These are phyloP conservation scores for Colletotrichum navitas DNA, from an alignment of 2,329 filamentous ascomycete genomes.

Conservation along the genomic window DNA sequence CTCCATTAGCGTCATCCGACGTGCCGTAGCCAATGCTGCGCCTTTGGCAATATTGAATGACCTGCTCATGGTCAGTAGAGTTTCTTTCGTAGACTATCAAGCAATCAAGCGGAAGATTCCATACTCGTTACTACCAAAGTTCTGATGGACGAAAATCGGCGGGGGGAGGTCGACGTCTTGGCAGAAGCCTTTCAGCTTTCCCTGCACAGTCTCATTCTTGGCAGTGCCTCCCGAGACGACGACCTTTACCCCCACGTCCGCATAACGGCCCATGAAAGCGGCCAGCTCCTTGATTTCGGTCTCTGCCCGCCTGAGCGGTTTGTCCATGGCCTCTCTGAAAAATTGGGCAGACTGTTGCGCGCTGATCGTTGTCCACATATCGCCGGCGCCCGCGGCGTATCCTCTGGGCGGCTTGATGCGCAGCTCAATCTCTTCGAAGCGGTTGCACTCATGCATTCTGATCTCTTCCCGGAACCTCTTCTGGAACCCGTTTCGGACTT, in stretches of 20 bases:
- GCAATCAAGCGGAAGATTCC: neutral
- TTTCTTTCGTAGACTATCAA: too few species aligned
- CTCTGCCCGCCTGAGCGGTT: neutral
- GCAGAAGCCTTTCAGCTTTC: neutral
- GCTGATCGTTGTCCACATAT: neutral
- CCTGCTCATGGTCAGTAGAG: neutral
- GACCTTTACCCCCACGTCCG: neutral
- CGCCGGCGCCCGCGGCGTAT: neutral
- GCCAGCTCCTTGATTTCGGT: neutral
- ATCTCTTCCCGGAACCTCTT: neutral
- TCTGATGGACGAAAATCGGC: neutral
- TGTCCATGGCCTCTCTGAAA: neutral
- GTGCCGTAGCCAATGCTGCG: neutral
- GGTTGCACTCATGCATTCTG: neutral
- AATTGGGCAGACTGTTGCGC: neutral
- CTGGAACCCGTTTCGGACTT: neutral
- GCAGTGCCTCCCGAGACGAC: slow-evolving; percentile 20
- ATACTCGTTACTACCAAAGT: neutral
- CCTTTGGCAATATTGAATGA: slow-evolving; percentile 7
- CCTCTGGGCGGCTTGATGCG: neutral
- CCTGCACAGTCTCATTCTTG: slow-evolving; percentile 11
- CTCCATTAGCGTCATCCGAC: neutral
- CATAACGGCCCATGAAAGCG: fast-evolving
- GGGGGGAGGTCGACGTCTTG: neutral
- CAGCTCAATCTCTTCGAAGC: neutral